Evolutionary conservation across 192 early-diverging fungal species (phyloP), one percentile per base, ranked within the genome.

Genomic region (Dimargaris verticillata): DNA sequence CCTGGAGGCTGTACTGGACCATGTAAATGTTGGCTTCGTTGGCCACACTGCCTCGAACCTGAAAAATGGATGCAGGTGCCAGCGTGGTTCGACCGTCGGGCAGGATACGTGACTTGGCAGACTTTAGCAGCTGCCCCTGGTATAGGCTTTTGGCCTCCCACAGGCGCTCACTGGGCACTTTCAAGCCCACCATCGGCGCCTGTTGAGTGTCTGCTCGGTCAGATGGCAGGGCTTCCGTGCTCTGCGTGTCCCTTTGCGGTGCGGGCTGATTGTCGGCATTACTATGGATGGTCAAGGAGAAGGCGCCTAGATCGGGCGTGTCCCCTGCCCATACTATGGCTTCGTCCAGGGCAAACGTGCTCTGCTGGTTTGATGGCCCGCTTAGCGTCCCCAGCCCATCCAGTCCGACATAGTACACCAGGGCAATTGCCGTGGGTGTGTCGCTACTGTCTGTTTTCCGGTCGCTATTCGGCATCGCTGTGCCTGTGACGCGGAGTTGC

Each of bases 371-470:
- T 3, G 62, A 60, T 7, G 68, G 57, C 48, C 86, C 61, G 20
- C 80, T 61, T 48, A 87, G 65, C 15, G 75, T 61, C 5, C 87
- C 88, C 22, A 79, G 72, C 5, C 85, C 89, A 44, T 93, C 87
- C 4, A 91, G 64, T 0, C 81, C 87, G 63, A 83, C 72, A 65
- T 93, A 93, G 68, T 88, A 96, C 18, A 87, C 54, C 11, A 88
- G 46, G 44, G 82, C 79, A 45, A 73, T 64, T 28, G 67, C 69
- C 18, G 76, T 72, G 57, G 79, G 67, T 41, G 33, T 7, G 7
- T 38, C 33, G 33, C 33, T 38, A 7, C 7, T 38, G 33, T 38
- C 33, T 2, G 33, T 38, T 38, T 38, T 7, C 33, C 7, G 33
- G 33, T 64, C 62, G 15, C 64, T 70, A 59, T 65, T 62, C 12